Conservation (phyloP, 139 green algal genomes). For the Chlamydomonas applanata region DNA sequence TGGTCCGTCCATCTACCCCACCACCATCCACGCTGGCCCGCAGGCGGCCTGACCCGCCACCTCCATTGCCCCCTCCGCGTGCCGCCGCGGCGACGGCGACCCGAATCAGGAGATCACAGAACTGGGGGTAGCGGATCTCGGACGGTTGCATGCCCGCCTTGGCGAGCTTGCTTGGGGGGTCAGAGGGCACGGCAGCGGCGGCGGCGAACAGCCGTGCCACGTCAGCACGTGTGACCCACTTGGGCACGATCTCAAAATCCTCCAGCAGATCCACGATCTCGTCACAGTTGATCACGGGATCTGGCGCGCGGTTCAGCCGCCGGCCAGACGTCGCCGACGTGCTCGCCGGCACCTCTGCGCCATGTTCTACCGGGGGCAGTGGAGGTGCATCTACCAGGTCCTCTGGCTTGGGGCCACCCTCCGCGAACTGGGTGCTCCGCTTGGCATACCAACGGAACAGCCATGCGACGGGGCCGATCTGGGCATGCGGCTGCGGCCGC, state of each 20-base stretch:
- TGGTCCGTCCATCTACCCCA: too few relatives aligned
- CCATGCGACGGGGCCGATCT: conserved; percentile 9
- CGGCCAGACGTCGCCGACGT: not conserved
- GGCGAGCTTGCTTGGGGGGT: not conserved
- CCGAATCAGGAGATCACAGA: conserved; percentile 12
- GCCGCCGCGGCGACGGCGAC: conserved; percentile 6
- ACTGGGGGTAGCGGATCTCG: conserved; percentile 10
- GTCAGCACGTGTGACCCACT: conserved; percentile 2
- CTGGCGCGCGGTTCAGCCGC: conserved; percentile 1
- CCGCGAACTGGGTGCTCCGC: not conserved
- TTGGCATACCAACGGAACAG: conserved; percentile 15
- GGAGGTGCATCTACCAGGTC: conserved; percentile 7
- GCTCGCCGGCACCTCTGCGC: not conserved
- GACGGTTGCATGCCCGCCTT: not conserved
- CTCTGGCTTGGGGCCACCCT: not conserved
- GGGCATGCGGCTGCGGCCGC: not conserved
- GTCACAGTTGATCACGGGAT: conserved; percentile 3
- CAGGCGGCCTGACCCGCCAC: too few relatives aligned
- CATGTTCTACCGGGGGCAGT: not conserved
- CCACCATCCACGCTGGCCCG: too few relatives aligned
- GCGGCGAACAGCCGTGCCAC: not conserved
- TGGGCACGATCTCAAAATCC: conserved; percentile 9
- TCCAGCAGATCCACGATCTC: conserved; percentile 13
- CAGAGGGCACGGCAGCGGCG: not conserved
- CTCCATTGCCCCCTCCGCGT: too few relatives aligned